Percentiles rank a stretch among this genome's conserved stretches.
phyloP scores from a whole-genome alignment of 768 basidiomycete genomes.

The Kwoniella sp. region DNA sequence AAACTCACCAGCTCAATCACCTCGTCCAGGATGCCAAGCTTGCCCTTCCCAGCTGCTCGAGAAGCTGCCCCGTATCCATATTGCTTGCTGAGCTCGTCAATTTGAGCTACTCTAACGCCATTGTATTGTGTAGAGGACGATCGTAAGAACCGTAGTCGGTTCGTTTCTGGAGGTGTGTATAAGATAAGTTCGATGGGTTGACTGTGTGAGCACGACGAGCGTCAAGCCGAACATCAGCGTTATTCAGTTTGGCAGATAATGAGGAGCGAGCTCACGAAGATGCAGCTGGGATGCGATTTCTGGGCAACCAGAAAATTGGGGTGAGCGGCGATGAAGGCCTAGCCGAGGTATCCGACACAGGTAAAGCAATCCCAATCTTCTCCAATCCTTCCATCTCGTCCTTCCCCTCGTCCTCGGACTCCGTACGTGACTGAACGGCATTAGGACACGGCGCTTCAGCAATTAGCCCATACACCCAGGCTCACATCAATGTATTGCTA shows the following conservation, averaged over 20 bases:
- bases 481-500: neutral
- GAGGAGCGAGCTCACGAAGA: constrained; percentile 15
- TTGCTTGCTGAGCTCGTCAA: constrained; percentile 16
- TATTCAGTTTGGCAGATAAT: neutral
- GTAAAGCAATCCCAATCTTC: neutral
- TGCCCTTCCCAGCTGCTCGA: neutral
- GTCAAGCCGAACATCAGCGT: no score
- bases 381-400: neutral
- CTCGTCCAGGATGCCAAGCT: constrained; percentile 20
- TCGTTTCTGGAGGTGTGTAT: constrained; percentile 63
- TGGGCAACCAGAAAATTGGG: constrained; percentile 9
- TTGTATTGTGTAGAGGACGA: constrained; percentile 54
- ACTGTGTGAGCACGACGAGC: constrained; percentile 3
- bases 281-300: neutral
- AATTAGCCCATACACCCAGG: neutral
- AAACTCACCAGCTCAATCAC: constrained; percentile 29
- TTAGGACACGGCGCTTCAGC: no score
- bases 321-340: neutral
- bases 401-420: neutral
- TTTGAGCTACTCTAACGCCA: constrained; percentile 18
- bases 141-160: constrained; percentile 68
- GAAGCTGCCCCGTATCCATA: constrained; percentile 21
- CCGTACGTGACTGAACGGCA: no score
- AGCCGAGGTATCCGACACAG: neutral
- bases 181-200: constrained; percentile 55